Conservation (phyloP, 306 rosid species). For the Cicer bijugum region DNA sequence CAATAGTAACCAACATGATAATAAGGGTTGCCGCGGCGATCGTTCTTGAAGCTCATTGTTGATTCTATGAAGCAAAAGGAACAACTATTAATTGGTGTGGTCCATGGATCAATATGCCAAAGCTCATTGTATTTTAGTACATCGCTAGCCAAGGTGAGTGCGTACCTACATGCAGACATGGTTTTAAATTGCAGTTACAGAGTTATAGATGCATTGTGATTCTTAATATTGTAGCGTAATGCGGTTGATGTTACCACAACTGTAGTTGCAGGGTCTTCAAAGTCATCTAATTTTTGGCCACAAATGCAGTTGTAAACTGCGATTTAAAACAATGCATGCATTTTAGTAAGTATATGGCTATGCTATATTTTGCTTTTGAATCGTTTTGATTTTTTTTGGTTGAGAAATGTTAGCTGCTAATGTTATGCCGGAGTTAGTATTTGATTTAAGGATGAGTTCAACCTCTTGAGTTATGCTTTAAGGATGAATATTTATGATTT, state of each 20-base stretch:
- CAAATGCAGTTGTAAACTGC: background rate
- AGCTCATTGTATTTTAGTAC: too few relatives aligned
- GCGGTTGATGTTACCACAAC: background rate
- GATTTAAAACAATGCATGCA: background rate
- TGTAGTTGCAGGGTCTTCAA: background rate
- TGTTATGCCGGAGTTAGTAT: background rate
- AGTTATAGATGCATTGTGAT: background rate
- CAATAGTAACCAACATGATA: conserved; percentile 32
- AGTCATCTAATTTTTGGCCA: background rate
- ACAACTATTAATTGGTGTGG: background rate
- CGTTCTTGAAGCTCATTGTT: conserved; percentile 44
- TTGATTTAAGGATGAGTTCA: background rate
- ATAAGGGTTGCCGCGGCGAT: conserved; percentile 28
- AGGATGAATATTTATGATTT: background rate
- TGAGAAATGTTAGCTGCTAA: background rate
- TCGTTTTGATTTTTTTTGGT: background rate
- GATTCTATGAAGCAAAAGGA: conserved; percentile 13
- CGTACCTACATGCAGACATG: background rate
- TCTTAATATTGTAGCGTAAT: too few relatives aligned
- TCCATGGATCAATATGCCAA: background rate
- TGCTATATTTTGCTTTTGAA: conserved; percentile 8
- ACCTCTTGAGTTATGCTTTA: background rate
- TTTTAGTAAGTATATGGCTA: conserved; percentile 1
- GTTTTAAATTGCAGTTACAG: background rate
- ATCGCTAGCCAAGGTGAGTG: background rate